A percentile compares a stretch with the other conserved stretches of the same genome.
These are phyloP conservation scores for Drechslerella coelobrocha DNA, from an alignment of 2,329 filamentous ascomycete species.

Conservation along the genomic window DNA sequence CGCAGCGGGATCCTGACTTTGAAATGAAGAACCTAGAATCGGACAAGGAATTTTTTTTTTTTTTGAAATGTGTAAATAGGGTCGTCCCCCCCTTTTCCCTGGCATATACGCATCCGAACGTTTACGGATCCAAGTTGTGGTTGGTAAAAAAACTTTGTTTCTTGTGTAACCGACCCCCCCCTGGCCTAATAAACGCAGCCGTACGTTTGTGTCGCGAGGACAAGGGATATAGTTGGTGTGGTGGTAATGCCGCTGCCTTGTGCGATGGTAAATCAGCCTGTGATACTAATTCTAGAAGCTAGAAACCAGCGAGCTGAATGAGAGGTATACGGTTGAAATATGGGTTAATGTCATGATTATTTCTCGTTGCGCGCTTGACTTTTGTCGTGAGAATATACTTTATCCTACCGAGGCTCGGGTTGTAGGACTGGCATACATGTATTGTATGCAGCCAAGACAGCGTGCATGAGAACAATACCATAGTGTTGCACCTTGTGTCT, in stretches of 20 bases:
- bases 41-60: no score
- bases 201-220: slow-evolving; percentile 2
- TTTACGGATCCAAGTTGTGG: slow-evolving; percentile 14
- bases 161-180: slow-evolving; percentile 21
- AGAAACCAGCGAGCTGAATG: no score
- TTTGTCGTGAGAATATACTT: no score
- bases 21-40: no score
- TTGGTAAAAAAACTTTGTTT: slow-evolving; percentile 17
- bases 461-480: no score
- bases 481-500: no score
- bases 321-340: neutral
- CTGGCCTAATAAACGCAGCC: neutral
- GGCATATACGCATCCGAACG: neutral
- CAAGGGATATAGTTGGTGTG: neutral
- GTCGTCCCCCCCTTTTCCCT: slow-evolving; percentile 11
- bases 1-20: no score
- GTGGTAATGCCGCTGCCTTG: neutral
- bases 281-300: neutral
- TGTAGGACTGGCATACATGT: no score
- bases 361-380: neutral
- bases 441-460: neutral
- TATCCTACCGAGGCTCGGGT: no score
- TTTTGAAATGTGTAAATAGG: no score
- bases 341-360: neutral
- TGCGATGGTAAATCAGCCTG: neutral